These are phyloP conservation scores for Trypanosoma conorhini DNA, from an alignment of 208 protist genomes.

Conservation along the genomic window DNA sequence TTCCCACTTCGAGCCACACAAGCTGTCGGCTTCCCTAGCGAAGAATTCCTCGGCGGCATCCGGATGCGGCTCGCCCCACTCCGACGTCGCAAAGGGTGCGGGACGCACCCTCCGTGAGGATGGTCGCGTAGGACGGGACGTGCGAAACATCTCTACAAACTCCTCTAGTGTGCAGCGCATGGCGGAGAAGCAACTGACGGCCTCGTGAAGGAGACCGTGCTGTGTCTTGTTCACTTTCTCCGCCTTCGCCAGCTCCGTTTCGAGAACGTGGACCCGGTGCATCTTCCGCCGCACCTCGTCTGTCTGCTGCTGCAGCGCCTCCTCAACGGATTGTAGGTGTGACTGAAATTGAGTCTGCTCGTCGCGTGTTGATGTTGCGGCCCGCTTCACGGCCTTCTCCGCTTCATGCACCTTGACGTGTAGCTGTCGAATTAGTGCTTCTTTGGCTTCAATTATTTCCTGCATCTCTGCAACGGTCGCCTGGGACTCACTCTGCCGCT, in stretches of 20 bases:
- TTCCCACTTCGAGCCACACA: background rate
- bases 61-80: background rate
- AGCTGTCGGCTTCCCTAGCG: background rate
- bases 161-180: constrained; percentile 12
- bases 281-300: constrained; percentile 60
- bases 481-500: constrained; percentile 5
- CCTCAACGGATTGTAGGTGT: constrained; percentile 34
- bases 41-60: background rate
- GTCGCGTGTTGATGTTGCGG: constrained; percentile 13
- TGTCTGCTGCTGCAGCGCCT: constrained; percentile 50
- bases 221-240: constrained; percentile 7
- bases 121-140: background rate
- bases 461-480: background rate
- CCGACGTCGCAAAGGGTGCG: constrained; percentile 2
- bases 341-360: constrained; percentile 26
- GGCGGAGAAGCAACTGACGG: background rate
- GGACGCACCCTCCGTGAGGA: background rate
- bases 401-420: constrained; percentile 18
- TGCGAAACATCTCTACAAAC: constrained; percentile 13
- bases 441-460: constrained; percentile 7
- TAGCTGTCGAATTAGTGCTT: constrained; percentile 11
- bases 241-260: constrained; percentile 38
- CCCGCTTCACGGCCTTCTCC: constrained; percentile 1
- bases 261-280: constrained; percentile 41
- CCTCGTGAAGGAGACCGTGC: constrained; percentile 2